Percentiles rank a stretch among this genome's conserved stretches.
Evolutionary conservation across 2,329 filamentous ascomycete species (phyloP).

Genomic region (Celoporthe dispersa): DNA sequence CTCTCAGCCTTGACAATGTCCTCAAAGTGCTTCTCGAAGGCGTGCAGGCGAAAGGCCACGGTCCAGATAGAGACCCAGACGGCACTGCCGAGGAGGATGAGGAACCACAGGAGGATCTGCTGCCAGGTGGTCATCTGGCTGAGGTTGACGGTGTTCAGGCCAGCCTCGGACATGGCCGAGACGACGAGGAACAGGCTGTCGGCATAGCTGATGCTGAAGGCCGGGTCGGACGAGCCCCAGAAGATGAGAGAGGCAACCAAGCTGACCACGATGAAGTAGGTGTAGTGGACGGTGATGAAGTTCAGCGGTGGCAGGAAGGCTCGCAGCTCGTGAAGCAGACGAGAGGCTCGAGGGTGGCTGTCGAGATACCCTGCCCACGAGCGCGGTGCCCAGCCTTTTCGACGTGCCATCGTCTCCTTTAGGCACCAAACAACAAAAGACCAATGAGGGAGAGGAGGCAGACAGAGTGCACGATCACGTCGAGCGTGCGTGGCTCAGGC

Average conservation of each 20-base stretch:
- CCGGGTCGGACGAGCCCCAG: constrained; percentile 59
- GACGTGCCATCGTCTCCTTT: neutral
- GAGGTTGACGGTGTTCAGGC: constrained; percentile 70
- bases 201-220: constrained; percentile 58
- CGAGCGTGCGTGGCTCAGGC: neutral
- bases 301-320: constrained; percentile 45
- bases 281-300: constrained; percentile 69
- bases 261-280: constrained; percentile 64
- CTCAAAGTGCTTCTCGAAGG: constrained; percentile 66
- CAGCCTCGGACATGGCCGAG: constrained; percentile 69
- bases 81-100: constrained; percentile 68
- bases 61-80: constrained; percentile 71
- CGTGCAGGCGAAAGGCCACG: constrained; percentile 61
- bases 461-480: constrained; percentile 16
- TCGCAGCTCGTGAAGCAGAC: constrained; percentile 11
- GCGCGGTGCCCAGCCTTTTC: constrained; percentile 4
- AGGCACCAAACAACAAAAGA: neutral
- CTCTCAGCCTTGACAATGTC: constrained; percentile 51
- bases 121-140: constrained; percentile 69
- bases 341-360: constrained; percentile 5
- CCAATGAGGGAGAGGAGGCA: neutral
- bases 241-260: constrained; percentile 64
- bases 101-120: constrained; percentile 66
- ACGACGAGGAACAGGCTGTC: constrained; percentile 70
- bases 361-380: neutral